Conservation (phyloP, 805 yeast species). For the Priceomyces carsonii region DNA sequence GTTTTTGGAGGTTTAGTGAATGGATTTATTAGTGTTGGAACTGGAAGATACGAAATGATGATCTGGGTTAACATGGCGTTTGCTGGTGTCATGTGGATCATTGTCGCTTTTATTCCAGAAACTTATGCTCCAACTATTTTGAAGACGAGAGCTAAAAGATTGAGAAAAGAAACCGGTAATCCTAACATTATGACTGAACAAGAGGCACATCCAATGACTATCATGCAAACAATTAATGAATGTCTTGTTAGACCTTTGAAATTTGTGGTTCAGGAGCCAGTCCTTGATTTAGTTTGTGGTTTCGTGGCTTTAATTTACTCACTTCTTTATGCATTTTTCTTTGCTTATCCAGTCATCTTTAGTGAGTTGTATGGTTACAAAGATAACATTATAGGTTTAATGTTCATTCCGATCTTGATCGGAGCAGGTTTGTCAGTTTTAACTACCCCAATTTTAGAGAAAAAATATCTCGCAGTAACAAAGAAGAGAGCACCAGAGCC, state of each 20-base stretch:
- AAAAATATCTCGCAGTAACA: constrained; percentile 51
- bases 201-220: constrained; percentile 75
- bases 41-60: constrained; percentile 68
- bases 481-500: constrained; percentile 65
- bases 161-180: constrained; percentile 81
- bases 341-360: constrained; percentile 91
- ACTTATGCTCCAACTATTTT: constrained; percentile 85
- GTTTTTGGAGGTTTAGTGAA: constrained; percentile 86
- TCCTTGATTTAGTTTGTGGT: constrained; percentile 76
- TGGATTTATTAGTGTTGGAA: constrained; percentile 77
- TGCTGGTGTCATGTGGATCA: constrained; percentile 80
- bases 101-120: constrained; percentile 73
- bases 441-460: constrained; percentile 77
- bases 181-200: constrained; percentile 87
- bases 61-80: constrained; percentile 94
- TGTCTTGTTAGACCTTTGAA: constrained; percentile 80
- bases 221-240: constrained; percentile 67
- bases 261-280: constrained; percentile 80
- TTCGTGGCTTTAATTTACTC: constrained; percentile 90
- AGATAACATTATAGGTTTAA: constrained; percentile 78
- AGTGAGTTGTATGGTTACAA: constrained; percentile 71
- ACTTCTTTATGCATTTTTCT: constrained; percentile 89
- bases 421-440: constrained; percentile 76
- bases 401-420: constrained; percentile 87
- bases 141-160: constrained; percentile 59